Conservation (phyloP, 441 rosid genomes). For the Isatis lusitanica region DNA sequence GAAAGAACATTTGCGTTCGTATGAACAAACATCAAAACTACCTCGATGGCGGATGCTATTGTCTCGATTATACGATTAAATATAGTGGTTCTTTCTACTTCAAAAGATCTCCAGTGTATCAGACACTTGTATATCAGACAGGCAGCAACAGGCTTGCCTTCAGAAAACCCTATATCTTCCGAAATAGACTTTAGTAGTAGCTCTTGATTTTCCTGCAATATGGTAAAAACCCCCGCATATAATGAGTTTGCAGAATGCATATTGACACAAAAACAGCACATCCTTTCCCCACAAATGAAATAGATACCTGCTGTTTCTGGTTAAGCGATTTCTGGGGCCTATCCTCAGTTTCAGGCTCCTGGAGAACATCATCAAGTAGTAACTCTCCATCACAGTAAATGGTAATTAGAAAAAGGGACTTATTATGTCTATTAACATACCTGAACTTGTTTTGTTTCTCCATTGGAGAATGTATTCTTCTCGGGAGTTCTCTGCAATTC, state of each 20-base stretch:
- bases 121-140: conserved; percentile 77
- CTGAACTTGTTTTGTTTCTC: conserved; percentile 48
- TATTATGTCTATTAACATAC: conserved; percentile 35
- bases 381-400: conserved; percentile 39
- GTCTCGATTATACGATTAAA: conserved; percentile 74
- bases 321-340: conserved; percentile 73
- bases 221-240: not conserved
- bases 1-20: conserved; percentile 17
- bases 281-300: not conserved
- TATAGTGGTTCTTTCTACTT: conserved; percentile 68
- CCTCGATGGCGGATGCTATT: conserved; percentile 67
- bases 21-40: conserved; percentile 32
- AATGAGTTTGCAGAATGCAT: conserved; percentile 11
- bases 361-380: conserved; percentile 34
- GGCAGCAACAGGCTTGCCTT: conserved; percentile 79
- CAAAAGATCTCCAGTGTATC: conserved; percentile 83
- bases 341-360: conserved; percentile 70
- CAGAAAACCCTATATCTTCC: conserved; percentile 74
- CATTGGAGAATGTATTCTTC: conserved; percentile 53
- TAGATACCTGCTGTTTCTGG: conserved; percentile 70
- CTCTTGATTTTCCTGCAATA: conserved; percentile 65
- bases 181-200: conserved; percentile 67
- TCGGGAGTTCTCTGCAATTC: conserved; percentile 57
- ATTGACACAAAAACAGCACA: conserved; percentile 3
- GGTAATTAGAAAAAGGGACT: not conserved